A percentile compares a stretch with the other conserved stretches of the same genome.
Evolutionary conservation across 2,329 filamentous ascomycete species (phyloP).

Genomic region (Cytospora chrysosperma): DNA sequence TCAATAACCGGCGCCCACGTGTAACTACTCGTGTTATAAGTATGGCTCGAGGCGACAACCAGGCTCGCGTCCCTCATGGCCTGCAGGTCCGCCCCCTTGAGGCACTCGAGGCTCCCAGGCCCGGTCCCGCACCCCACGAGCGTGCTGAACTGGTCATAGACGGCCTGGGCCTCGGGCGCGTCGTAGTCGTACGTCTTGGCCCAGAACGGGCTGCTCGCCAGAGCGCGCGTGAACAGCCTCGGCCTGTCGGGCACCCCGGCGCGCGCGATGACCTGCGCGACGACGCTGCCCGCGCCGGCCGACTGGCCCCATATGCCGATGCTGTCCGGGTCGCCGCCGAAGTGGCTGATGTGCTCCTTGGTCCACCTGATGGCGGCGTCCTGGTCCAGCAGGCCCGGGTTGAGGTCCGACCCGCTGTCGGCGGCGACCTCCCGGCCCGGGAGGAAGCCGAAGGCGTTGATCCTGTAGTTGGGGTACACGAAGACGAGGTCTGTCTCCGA

Average conservation of each 20-base stretch:
- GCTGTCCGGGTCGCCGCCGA: constrained; percentile 49
- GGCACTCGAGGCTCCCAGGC: constrained; percentile 48
- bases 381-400: constrained; percentile 52
- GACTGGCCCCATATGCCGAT: constrained; percentile 55
- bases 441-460: constrained; percentile 57
- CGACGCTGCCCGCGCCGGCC: constrained; percentile 53
- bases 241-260: neutral
- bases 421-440: constrained; percentile 47
- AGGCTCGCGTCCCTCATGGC: constrained; percentile 51
- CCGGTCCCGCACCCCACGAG: constrained; percentile 47
- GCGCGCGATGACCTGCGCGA: constrained; percentile 51
- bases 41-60: constrained; percentile 46
- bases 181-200: constrained; percentile 57
- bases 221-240: constrained; percentile 29
- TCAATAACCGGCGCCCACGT: constrained; percentile 63
- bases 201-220: constrained; percentile 54
- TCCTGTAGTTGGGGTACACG: constrained; percentile 51
- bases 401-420: constrained; percentile 46
- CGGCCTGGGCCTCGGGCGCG: constrained; percentile 47
- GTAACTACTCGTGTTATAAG: constrained; percentile 55
- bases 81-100: constrained; percentile 55
- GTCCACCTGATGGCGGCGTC: constrained; percentile 50
- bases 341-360: constrained; percentile 43
- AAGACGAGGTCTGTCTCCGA: constrained; percentile 47
- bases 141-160: constrained; percentile 47